Evolutionary conservation across 768 basidiomycete species (phyloP), one percentile per base, ranked within the genome.

Genomic region (Tricholoma hemisulphureum): DNA sequence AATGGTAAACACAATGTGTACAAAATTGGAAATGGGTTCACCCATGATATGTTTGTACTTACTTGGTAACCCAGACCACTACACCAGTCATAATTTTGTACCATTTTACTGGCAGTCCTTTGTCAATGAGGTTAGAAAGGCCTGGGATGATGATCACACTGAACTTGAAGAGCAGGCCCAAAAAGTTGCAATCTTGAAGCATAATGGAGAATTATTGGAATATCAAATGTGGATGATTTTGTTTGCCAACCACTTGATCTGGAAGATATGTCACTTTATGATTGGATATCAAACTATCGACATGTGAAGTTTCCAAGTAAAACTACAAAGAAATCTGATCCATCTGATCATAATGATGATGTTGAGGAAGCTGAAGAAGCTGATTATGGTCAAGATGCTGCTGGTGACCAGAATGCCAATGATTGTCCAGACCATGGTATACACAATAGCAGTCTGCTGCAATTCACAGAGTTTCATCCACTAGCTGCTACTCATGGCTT

Each of bases 11-110:
- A 13, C 61, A 0, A 34, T 79, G 23, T 67, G 69, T n/a, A 60
- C 69, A 0, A 75, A 74, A 57, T 21, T 65, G n/a, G 75, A 77
- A 59, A 69, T 77, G 18, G 76, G 77, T 0, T 66, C 64, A 14
- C 76, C 76, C 0, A 71, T 77, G 68, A 69, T 69, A 2, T 67
- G 59, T 14, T 59, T 73, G 57, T 77, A 76, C 46, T 46, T 77
- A 1, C 56, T 75, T 10, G 67, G 63, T 9, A 60, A 71, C 51
- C 73, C 71, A 9, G 77, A 78, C 55, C 73, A 75, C 28, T 77
- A 77, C 54, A 76, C 74, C 0, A 70, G 62, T 53, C 70, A 74
- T 56, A 59, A 39, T 5, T 77, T 77, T 61, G 58, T 65, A 2
- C 37, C 62, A 4, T 69, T 75, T 29, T 72, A 62, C 51, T 79